phyloP scores from a whole-genome alignment of 106 monocot species.

The Acorus gramineus region DNA sequence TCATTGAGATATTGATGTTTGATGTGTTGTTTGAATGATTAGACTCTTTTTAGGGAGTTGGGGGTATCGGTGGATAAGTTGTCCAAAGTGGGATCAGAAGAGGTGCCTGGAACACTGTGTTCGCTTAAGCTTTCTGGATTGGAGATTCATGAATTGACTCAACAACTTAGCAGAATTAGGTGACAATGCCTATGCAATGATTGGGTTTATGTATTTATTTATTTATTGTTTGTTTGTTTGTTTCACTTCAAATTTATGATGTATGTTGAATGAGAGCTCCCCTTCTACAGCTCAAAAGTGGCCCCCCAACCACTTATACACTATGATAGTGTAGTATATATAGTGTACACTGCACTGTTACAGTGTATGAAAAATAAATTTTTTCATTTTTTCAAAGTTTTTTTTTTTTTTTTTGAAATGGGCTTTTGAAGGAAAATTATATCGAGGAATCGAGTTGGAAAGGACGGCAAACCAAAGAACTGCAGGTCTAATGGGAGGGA shows the following conservation, averaged over 20 bases:
- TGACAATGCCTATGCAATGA: too few species aligned
- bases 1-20: too few species aligned
- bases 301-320: too few species aligned
- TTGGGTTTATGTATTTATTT: background rate
- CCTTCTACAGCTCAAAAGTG: too few species aligned
- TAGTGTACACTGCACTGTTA: too few species aligned
- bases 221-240: too few species aligned
- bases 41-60: conserved; percentile 18
- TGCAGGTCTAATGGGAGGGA: conserved; percentile 11
- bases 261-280: too few species aligned
- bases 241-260: background rate
- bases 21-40: too few species aligned
- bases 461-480: conserved; percentile 8
- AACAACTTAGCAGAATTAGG: background rate
- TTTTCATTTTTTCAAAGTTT: too few species aligned
- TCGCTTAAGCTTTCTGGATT: conserved; percentile 30
- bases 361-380: too few species aligned
- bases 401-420: background rate
- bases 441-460: conserved; percentile 16
- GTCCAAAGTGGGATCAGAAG: conserved; percentile 27
- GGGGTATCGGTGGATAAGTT: conserved; percentile 20
- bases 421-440: conserved; percentile 23
- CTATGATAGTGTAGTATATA: too few species aligned
- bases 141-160: conserved; percentile 44
- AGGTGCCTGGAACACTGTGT: conserved; percentile 36